phyloP scores from a whole-genome alignment of 495 filamentous ascomycete genomes.

The Podospora sp. region DNA sequence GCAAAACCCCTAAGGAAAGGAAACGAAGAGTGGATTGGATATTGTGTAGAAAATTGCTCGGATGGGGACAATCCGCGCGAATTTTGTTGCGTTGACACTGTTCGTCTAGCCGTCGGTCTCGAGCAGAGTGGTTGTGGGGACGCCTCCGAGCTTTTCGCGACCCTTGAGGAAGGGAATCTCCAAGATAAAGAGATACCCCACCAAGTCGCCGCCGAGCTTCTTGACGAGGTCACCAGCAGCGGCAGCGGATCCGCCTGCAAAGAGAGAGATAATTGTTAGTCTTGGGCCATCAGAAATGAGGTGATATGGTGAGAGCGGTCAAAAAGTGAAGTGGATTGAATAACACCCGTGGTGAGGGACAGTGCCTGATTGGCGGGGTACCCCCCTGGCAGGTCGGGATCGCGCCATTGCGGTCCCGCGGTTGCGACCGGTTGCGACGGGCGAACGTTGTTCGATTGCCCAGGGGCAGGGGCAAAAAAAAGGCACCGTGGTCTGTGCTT shows the following conservation, averaged over 20 bases:
- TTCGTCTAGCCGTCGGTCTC: constrained; percentile 40
- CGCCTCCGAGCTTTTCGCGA: constrained; percentile 77
- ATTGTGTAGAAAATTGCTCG: neutral
- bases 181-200: constrained; percentile 93
- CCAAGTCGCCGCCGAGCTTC: constrained; percentile 78
- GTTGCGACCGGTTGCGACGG: neutral
- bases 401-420: constrained; percentile 17
- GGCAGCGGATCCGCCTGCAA: constrained; percentile 81
- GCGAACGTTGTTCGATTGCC: constrained; percentile 1
- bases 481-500: constrained; percentile 9
- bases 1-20: neutral
- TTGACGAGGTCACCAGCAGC: constrained; percentile 85
- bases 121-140: constrained; percentile 83
- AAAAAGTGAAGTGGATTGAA: constrained; percentile 6
- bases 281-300: constrained; percentile 1
- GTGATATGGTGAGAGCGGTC: constrained; percentile 16
- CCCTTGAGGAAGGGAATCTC: constrained; percentile 96
- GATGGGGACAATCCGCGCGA: neutral
- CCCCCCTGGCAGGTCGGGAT: constrained; percentile 13
- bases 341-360: constrained; percentile 11
- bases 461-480: constrained; percentile 7
- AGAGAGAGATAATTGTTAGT: constrained; percentile 17
- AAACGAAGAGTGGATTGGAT: neutral
- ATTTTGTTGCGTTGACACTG: neutral
- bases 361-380: constrained; percentile 16